These are phyloP conservation scores for Paramecium tetraurelia DNA, from an alignment of 73 alveolate species.

Conservation along the genomic window DNA sequence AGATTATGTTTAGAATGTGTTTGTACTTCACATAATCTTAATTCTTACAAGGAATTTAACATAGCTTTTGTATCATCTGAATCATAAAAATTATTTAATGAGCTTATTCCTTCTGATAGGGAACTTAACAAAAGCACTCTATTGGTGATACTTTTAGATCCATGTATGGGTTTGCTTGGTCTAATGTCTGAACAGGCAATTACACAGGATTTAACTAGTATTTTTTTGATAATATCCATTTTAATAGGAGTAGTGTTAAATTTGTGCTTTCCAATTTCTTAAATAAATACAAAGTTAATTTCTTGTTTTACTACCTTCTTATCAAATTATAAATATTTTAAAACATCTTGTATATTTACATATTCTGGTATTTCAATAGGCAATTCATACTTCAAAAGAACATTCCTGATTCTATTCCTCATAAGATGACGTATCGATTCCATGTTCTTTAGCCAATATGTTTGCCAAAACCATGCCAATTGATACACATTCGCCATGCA, in stretches of 20 bases:
- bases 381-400: slow-evolving; percentile 31
- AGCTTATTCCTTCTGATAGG: slow-evolving; percentile 41
- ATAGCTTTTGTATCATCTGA: slow-evolving; percentile 60
- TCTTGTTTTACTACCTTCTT: neutral
- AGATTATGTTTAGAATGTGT: slow-evolving; percentile 13
- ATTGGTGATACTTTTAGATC: slow-evolving; percentile 61
- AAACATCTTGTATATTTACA: slow-evolving; percentile 13
- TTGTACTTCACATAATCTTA: neutral
- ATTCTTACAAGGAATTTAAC: slow-evolving; percentile 1
- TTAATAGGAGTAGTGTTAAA: slow-evolving; percentile 36
- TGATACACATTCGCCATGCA: slow-evolving; percentile 70
- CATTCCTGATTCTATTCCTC: slow-evolving; percentile 31
- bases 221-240: slow-evolving; percentile 9
- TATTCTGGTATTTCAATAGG: slow-evolving; percentile 25
- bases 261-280: slow-evolving; percentile 51
- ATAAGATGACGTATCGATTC: neutral
- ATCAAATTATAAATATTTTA: slow-evolving; percentile 41
- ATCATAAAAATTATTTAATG: slow-evolving; percentile 23
- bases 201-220: neutral
- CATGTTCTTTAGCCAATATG: slow-evolving; percentile 13
- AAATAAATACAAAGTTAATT: slow-evolving; percentile 37
- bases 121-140: slow-evolving; percentile 62
- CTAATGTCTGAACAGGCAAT: neutral
- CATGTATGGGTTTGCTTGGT: slow-evolving; percentile 31
- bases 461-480: slow-evolving; percentile 64